Evolutionary conservation across 257 asterid species (phyloP).

Genomic region (Apocynum venetum): DNA sequence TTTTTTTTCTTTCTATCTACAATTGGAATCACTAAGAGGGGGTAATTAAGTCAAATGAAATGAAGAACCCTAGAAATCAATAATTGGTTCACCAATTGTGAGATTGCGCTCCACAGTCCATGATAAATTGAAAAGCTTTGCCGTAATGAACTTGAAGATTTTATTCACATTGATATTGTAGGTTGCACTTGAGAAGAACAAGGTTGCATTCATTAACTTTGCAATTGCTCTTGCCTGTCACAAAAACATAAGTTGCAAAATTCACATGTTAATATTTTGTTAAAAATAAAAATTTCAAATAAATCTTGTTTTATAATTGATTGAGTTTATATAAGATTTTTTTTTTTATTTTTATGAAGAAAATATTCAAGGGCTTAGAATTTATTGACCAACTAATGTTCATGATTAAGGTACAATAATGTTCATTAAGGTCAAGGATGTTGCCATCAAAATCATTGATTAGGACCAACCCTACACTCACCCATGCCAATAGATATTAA

Average conservation of each 20-base stretch:
- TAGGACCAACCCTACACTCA: not conserved
- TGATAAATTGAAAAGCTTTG: slow-evolving; percentile 68
- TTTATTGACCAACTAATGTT: not conserved
- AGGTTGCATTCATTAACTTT: slow-evolving; percentile 68
- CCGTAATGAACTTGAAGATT: slow-evolving; percentile 81
- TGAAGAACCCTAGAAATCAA: slow-evolving; percentile 52
- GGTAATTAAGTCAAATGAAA: not conserved
- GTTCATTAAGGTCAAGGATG: not conserved
- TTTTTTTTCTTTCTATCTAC: slow-evolving; percentile 8
- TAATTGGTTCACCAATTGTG: slow-evolving; percentile 82
- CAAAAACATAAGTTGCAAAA: not conserved
- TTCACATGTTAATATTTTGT: too few relatives aligned
- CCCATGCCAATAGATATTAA: not conserved
- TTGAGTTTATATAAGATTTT: too few relatives aligned
- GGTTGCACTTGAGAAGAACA: slow-evolving; percentile 82
- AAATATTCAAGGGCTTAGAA: too few relatives aligned
- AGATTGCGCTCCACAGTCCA: slow-evolving; percentile 83
- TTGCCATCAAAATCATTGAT: not conserved
- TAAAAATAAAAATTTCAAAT: too few relatives aligned
- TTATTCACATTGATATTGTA: slow-evolving; percentile 87
- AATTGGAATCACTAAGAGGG: not conserved
- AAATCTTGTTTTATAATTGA: too few relatives aligned
- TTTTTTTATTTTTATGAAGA: too few relatives aligned
- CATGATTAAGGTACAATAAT: not conserved
- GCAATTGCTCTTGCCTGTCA: slow-evolving; percentile 77